Percentiles rank a stretch among this genome's conserved stretches.
Evolutionary conservation across 345 rosid species (phyloP).

Genomic region (Noccaea bulbosa): DNA sequence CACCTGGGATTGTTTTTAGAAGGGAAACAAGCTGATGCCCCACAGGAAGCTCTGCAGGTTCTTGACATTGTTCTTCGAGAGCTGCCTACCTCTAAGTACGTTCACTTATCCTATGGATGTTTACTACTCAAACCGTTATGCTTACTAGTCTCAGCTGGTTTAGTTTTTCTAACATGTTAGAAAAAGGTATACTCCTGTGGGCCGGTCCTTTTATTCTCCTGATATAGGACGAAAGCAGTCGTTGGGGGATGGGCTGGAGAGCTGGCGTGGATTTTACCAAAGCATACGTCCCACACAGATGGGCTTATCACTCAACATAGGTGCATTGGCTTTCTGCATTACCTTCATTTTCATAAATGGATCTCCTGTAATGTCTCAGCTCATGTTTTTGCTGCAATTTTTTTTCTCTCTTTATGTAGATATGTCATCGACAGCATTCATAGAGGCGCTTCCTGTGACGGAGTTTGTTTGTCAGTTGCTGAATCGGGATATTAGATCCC

Average conservation of each 20-base stretch:
- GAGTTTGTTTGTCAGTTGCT: constrained; percentile 72
- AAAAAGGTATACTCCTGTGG: constrained; percentile 81
- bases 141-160: constrained; percentile 8
- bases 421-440: constrained; percentile 97
- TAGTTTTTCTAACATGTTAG: constrained; percentile 27
- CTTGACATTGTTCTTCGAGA: constrained; percentile 97
- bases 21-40: constrained; percentile 92
- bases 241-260: constrained; percentile 92
- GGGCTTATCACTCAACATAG: constrained; percentile 90
- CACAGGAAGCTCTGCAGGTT: constrained; percentile 98
- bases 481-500: constrained; percentile 67
- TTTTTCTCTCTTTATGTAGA: constrained; percentile 52
- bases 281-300: constrained; percentile 97
- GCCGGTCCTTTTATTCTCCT: constrained; percentile 92
- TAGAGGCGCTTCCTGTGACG: constrained; percentile 85
- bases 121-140: neutral
- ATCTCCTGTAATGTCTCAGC: constrained; percentile 15
- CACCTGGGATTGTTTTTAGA: constrained; percentile 81
- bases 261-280: constrained; percentile 98
- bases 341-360: neutral
- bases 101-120: constrained; percentile 30
- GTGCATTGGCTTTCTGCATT: constrained; percentile 40
- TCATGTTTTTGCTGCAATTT: constrained; percentile 19
- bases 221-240: constrained; percentile 76
- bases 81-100: constrained; percentile 74